Evolutionary conservation across 345 rosid genomes (phyloP).

Genomic region (Bruguiera gymnorhiza): DNA sequence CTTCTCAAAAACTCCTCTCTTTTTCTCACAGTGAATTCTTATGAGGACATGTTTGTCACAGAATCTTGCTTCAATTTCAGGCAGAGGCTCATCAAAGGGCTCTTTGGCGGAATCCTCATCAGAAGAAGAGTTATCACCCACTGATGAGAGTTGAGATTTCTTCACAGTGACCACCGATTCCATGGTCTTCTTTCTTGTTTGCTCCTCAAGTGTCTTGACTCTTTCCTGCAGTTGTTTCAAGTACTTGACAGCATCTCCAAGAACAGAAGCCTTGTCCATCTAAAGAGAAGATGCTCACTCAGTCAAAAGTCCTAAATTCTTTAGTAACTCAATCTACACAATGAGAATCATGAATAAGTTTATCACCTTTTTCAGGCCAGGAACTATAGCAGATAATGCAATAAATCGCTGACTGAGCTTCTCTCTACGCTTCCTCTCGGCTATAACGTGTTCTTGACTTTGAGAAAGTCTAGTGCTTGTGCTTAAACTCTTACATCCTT

Average conservation of each 20-base stretch:
- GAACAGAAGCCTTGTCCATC: conserved; percentile 71
- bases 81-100: conserved; percentile 34
- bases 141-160: conserved; percentile 47
- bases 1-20: conserved; percentile 39
- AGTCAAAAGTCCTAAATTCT: not conserved
- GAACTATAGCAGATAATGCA: conserved; percentile 68
- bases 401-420: conserved; percentile 65
- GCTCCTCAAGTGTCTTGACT: conserved; percentile 47
- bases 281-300: conserved; percentile 1
- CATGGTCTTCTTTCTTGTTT: conserved; percentile 43
- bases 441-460: conserved; percentile 75
- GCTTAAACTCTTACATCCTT: conserved; percentile 29
- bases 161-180: conserved; percentile 54
- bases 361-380: conserved; percentile 69
- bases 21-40: conserved; percentile 59
- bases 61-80: conserved; percentile 65
- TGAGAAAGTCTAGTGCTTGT: conserved; percentile 41
- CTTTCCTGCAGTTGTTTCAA: conserved; percentile 69
- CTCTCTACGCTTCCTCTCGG: conserved; percentile 82
- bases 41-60: conserved; percentile 56
- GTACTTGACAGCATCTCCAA: conserved; percentile 67
- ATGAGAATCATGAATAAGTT: not conserved
- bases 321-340: too few species aligned
- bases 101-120: conserved; percentile 37
- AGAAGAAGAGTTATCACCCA: conserved; percentile 40